Evolutionary conservation across 164 flowering plant species (phyloP), one percentile per base, ranked within the genome.

Genomic region (Macadamia integrifolia): DNA sequence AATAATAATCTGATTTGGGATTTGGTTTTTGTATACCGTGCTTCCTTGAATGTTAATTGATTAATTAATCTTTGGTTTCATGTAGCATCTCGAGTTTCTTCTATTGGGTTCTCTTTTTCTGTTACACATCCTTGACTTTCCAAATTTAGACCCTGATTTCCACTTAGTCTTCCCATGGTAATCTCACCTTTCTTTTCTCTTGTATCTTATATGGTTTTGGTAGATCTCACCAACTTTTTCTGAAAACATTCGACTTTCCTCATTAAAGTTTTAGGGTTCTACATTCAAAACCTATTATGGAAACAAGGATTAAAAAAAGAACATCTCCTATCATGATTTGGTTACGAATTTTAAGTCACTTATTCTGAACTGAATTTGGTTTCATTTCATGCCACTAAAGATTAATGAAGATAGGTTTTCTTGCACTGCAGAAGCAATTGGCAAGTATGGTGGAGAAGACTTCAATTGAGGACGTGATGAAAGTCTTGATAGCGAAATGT

Each of bases 381-480:
- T 14, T 35, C 5, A 52, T 14, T 40, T 29, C 44, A 23, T 50
- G 15, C 31, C n/a, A 23, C 44, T 44, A 23, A 50, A 6, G 9
- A 50, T 23, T 50, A 50, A 50, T 1, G 9, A 9, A 3, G 13
- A 50, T 43, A 23, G 23, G 23, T 66, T 42, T 40, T 48, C 9
- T 50, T 50, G 55, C 12, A 10, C 58, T 80, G 83, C 85, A 94
- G 99, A 92, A 92, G 70, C 97, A 95, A 83, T 76, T 95, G 81
- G 87, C 89, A 6, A 87, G 77, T 72, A 95, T 95, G 89, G 98
- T 95, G 7, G 99, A 91, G 80, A 95, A 95, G 69, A 97, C 99
- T n/a, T 95, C 99, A 65, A 92, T 95, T 46, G 99, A 95, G 66
- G 98, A 95, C 74, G 99, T 95, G 11, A 92, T 95, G 99, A 92